Evolutionary conservation across 192 early-diverging fungal species (phyloP).

Genomic region (Coemansia sp.): DNA sequence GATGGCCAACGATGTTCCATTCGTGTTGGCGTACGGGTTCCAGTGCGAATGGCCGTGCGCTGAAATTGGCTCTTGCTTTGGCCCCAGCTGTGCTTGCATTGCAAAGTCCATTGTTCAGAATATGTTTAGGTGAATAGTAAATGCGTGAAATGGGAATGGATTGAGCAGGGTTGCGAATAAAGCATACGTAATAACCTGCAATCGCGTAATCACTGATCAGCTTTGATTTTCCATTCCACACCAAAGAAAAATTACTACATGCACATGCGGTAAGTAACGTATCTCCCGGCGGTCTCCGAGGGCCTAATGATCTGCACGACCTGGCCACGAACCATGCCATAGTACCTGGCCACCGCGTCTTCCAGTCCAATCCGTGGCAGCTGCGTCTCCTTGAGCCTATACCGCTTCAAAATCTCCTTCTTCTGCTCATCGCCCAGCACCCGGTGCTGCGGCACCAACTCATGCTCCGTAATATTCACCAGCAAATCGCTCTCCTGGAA

Average conservation of each 20-base stretch:
- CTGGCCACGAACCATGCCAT: constrained; percentile 83
- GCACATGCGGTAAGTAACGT: constrained; percentile 95
- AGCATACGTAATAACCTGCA: background rate
- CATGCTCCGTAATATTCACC: constrained; percentile 97
- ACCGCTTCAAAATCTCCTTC: constrained; percentile 82
- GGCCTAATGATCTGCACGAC: constrained; percentile 94
- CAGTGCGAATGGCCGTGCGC: constrained; percentile 60
- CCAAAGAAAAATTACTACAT: constrained; percentile 54
- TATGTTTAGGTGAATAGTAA: background rate
- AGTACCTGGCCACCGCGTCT: constrained; percentile 96
- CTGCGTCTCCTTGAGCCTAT: constrained; percentile 94
- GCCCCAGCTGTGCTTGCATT: constrained; percentile 12
- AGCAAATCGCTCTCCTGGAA: constrained; percentile 91
- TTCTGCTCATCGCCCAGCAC: constrained; percentile 87
- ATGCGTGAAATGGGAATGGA: background rate
- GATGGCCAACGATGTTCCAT: constrained; percentile 84
- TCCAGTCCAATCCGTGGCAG: constrained; percentile 83
- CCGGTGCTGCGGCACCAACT: constrained; percentile 92
- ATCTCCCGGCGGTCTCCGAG: constrained; percentile 95
- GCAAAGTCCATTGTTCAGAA: constrained; percentile 26
- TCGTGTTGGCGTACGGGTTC: constrained; percentile 90
- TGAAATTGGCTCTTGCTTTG: constrained; percentile 22
- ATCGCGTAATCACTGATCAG: background rate
- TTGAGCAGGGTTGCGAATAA: background rate
- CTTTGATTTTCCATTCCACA: background rate